Percentiles rank a stretch among this genome's conserved stretches.
Evolutionary conservation across 345 rosid species (phyloP).

Genomic region (Boechera stricta): DNA sequence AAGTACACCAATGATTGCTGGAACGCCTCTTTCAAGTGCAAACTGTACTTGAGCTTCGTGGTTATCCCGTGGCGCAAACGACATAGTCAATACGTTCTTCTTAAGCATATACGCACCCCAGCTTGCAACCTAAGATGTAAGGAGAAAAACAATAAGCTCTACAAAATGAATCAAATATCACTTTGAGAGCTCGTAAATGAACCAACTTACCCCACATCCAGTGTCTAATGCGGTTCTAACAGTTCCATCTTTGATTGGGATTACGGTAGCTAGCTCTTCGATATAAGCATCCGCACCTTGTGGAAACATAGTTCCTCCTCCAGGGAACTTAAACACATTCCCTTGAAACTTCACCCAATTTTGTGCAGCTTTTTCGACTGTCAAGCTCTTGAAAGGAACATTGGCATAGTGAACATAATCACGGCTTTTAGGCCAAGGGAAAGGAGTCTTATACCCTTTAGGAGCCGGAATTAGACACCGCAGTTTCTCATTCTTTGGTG

Average conservation of each 20-base stretch:
- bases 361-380: constrained; percentile 76
- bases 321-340: constrained; percentile 70
- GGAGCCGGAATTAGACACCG: constrained; percentile 73
- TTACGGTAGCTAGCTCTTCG: constrained; percentile 62
- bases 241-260: constrained; percentile 61
- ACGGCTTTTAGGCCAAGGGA: constrained; percentile 79
- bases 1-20: constrained; percentile 70
- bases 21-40: constrained; percentile 77
- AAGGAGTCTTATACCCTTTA: constrained; percentile 66
- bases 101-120: constrained; percentile 71
- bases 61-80: constrained; percentile 74
- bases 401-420: constrained; percentile 74
- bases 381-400: constrained; percentile 72
- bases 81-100: constrained; percentile 68
- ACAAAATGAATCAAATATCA: background rate
- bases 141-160: background rate
- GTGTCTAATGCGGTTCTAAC: constrained; percentile 72
- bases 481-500: constrained; percentile 57
- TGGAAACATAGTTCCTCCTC: constrained; percentile 79
- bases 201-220: constrained; percentile 68
- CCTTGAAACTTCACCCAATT: constrained; percentile 80
- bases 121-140: constrained; percentile 60
- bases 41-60: constrained; percentile 80
- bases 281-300: constrained; percentile 69
- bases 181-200: background rate